Evolutionary conservation across 2,329 filamentous ascomycete species (phyloP).

Genomic region (Ascochyta fabae): DNA sequence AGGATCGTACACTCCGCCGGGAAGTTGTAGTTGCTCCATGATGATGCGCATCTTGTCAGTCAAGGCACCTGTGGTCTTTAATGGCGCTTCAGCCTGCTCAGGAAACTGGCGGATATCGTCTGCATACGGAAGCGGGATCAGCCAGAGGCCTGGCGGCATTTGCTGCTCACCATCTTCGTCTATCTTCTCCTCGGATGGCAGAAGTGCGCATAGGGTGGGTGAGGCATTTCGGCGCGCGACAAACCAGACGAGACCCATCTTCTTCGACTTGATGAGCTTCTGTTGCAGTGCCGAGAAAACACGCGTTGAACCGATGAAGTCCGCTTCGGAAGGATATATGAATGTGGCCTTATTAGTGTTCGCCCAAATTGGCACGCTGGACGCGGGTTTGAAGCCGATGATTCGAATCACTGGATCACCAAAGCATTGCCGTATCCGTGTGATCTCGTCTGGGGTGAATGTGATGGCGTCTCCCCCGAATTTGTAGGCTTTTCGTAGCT

Average conservation of each 20-base stretch:
- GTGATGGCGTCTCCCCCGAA: constrained; percentile 90
- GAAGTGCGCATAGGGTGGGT: constrained; percentile 79
- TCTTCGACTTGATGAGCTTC: constrained; percentile 79
- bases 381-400: constrained; percentile 89
- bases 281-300: constrained; percentile 91
- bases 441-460: constrained; percentile 85
- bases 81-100: constrained; percentile 59
- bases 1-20: constrained; percentile 83
- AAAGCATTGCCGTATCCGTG: constrained; percentile 73
- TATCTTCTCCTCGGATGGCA: constrained; percentile 73
- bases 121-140: constrained; percentile 84
- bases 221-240: constrained; percentile 80
- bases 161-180: constrained; percentile 70
- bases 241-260: constrained; percentile 89
- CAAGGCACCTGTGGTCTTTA: constrained; percentile 66
- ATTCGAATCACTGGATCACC: constrained; percentile 84
- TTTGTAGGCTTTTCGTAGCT: constrained; percentile 92
- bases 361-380: constrained; percentile 79
- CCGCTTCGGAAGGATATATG: constrained; percentile 91
- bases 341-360: constrained; percentile 86
- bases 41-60: constrained; percentile 83
- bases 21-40: constrained; percentile 85
- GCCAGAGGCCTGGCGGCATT: constrained; percentile 84
- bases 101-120: constrained; percentile 85
- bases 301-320: constrained; percentile 87